These are phyloP conservation scores for Nemania diffusa DNA, from an alignment of 2,329 filamentous ascomycete genomes.

Conservation along the genomic window DNA sequence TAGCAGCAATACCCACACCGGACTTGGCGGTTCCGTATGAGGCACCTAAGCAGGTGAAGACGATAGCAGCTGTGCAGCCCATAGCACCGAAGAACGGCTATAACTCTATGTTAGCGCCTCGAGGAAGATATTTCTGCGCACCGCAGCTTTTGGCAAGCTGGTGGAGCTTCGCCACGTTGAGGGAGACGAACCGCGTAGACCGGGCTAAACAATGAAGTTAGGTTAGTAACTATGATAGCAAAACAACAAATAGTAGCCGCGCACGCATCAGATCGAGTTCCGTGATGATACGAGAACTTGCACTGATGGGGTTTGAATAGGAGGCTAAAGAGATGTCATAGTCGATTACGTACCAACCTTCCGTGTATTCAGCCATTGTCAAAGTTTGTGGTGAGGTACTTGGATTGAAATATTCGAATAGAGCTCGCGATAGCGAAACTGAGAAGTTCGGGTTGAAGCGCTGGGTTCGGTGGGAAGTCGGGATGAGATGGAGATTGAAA, in stretches of 20 bases:
- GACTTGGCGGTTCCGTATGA: slow-evolving; percentile 99
- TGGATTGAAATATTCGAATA: slow-evolving; percentile 28
- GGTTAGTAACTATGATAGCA: slow-evolving; percentile 39
- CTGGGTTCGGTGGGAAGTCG: slow-evolving; percentile 34
- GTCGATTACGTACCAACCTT: slow-evolving; percentile 52
- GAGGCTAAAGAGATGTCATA: slow-evolving; percentile 37
- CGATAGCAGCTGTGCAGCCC: slow-evolving; percentile 89
- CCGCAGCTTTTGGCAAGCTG: slow-evolving; percentile 16
- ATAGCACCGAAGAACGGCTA: slow-evolving; percentile 84
- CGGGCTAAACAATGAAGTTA: slow-evolving; percentile 69
- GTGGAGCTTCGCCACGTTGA: slow-evolving; percentile 42
- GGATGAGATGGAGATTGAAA: slow-evolving; percentile 36
- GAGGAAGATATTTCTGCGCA: slow-evolving; percentile 53
- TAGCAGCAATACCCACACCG: slow-evolving; percentile 96
- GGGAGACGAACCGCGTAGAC: slow-evolving; percentile 93
- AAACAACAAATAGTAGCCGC: neutral
- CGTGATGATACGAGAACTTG: slow-evolving; percentile 35
- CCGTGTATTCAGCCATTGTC: slow-evolving; percentile 48
- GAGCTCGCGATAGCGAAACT: slow-evolving; percentile 21
- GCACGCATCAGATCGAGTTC: slow-evolving; percentile 10
- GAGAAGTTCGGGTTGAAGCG: slow-evolving; percentile 30
- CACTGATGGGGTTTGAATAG: slow-evolving; percentile 38
- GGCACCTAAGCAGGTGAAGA: slow-evolving; percentile 96
- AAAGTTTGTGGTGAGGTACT: slow-evolving; percentile 32
- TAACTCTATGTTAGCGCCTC: slow-evolving; percentile 39